Evolutionary conservation across 2,329 filamentous ascomycete genomes (phyloP).

Genomic region (Eurotiales sp.): DNA sequence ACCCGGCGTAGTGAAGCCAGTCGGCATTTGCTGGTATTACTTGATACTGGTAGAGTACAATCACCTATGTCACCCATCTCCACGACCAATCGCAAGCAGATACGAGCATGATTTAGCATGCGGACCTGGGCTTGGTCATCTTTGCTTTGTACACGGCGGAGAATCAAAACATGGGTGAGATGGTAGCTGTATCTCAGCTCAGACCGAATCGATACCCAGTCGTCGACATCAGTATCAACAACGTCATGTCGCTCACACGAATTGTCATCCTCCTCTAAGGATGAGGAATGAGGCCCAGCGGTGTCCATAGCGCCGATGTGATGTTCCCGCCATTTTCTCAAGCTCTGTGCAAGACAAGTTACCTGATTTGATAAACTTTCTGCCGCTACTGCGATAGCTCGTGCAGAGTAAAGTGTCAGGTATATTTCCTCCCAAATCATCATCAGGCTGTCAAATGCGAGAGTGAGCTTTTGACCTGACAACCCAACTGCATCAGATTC

Average conservation of each 20-base stretch:
- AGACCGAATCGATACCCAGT: background rate
- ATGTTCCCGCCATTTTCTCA: constrained; percentile 6
- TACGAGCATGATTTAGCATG: constrained; percentile 5
- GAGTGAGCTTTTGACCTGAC: background rate
- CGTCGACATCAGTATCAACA: too few species aligned
- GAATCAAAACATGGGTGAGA: constrained; percentile 3
- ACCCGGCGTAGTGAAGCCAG: constrained; percentile 2
- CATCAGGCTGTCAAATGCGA: background rate
- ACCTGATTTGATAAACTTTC: background rate
- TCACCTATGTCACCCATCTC: background rate
- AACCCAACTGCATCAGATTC: background rate
- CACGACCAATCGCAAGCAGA: background rate
- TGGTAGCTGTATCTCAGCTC: constrained; percentile 11
- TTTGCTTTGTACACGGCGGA: background rate
- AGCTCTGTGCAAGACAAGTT: background rate
- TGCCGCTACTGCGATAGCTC: background rate
- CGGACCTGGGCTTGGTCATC: background rate
- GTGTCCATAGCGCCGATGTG: background rate
- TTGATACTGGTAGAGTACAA: background rate
- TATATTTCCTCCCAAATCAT: constrained; percentile 10
- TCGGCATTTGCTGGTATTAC: background rate
- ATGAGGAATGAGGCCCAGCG: background rate
- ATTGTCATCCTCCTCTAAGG: background rate
- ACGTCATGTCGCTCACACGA: background rate
- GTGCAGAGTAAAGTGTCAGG: constrained; percentile 3